These are phyloP conservation scores for Phytophthora foliorum DNA, from an alignment of 352 stramenopile species.

Conservation along the genomic window DNA sequence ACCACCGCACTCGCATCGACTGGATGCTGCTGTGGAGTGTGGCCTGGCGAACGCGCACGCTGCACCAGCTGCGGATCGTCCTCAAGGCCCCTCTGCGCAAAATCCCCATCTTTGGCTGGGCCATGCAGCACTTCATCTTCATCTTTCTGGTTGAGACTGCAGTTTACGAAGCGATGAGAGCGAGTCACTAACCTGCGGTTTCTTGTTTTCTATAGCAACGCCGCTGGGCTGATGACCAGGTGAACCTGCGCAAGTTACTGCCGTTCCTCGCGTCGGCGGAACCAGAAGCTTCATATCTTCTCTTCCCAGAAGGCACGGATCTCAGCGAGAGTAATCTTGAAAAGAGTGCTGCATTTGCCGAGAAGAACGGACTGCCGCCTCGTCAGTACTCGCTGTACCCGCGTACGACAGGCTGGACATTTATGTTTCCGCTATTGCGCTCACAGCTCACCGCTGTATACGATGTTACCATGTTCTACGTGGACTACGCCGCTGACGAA, in stretches of 20 bases:
- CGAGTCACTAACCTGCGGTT: background rate
- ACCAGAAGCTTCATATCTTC: constrained; percentile 69
- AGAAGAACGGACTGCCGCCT: constrained; percentile 51
- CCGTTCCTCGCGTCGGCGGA: constrained; percentile 62
- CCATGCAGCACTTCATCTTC: constrained; percentile 89
- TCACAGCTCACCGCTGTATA: constrained; percentile 76
- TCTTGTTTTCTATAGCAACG: constrained; percentile 48
- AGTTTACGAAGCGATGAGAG: background rate
- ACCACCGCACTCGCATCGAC: constrained; percentile 87
- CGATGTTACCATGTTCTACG: constrained; percentile 87
- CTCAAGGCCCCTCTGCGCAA: constrained; percentile 80
- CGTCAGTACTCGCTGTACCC: constrained; percentile 82
- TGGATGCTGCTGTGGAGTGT: constrained; percentile 89
- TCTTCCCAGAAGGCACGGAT: constrained; percentile 89
- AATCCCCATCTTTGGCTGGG: constrained; percentile 86
- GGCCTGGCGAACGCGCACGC: constrained; percentile 56
- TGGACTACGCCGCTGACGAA: constrained; percentile 69
- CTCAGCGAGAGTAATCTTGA: constrained; percentile 69
- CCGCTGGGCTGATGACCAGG: constrained; percentile 69
- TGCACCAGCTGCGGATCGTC: constrained; percentile 74
- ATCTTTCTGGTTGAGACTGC: constrained; percentile 68
- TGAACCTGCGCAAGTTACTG: constrained; percentile 60
- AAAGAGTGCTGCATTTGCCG: constrained; percentile 70
- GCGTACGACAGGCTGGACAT: constrained; percentile 79
- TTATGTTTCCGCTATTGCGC: constrained; percentile 74